Percentiles rank a stretch among this genome's conserved stretches.
Conservation (phyloP, 2,329 filamentous ascomycete genomes). For the Exophiala calicioides region DNA sequence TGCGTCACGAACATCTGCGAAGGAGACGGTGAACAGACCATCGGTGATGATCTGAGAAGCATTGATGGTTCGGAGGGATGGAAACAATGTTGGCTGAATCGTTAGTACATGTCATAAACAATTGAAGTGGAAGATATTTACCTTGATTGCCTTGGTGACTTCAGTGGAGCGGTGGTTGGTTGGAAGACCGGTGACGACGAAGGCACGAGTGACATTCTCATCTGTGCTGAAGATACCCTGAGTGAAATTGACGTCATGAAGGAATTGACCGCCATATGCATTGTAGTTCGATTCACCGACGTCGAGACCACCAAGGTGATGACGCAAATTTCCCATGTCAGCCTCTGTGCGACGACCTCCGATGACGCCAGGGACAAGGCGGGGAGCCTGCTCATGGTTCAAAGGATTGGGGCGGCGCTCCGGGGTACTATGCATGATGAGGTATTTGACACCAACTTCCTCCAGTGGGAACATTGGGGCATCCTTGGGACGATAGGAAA, state of each 20-base stretch:
- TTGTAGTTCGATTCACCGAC: neutral
- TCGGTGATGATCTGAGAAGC: conserved; percentile 38
- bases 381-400: conserved; percentile 8
- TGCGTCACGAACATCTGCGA: conserved; percentile 63
- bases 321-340: conserved; percentile 3
- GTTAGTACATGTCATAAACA: conserved; percentile 8
- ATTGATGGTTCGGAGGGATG: conserved; percentile 41
- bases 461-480: too few relatives aligned
- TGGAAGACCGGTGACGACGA: conserved; percentile 31
- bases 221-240: conserved; percentile 29
- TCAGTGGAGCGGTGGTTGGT: conserved; percentile 36
- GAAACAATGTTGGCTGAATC: conserved; percentile 29
- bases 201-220: conserved; percentile 23
- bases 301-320: neutral
- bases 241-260: conserved; percentile 15
- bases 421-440: conserved; percentile 10
- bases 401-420: conserved; percentile 6
- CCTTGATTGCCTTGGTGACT: conserved; percentile 43
- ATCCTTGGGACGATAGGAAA: too few relatives aligned
- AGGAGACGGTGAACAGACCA: conserved; percentile 56
- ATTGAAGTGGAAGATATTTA: conserved; percentile 32
- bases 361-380: conserved; percentile 7
- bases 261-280: conserved; percentile 3
- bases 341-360: conserved; percentile 1
- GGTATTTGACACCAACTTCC: conserved; percentile 15